These are phyloP conservation scores for Psidium friedrichsthalianum DNA, from an alignment of 345 rosid genomes.

Conservation along the genomic window DNA sequence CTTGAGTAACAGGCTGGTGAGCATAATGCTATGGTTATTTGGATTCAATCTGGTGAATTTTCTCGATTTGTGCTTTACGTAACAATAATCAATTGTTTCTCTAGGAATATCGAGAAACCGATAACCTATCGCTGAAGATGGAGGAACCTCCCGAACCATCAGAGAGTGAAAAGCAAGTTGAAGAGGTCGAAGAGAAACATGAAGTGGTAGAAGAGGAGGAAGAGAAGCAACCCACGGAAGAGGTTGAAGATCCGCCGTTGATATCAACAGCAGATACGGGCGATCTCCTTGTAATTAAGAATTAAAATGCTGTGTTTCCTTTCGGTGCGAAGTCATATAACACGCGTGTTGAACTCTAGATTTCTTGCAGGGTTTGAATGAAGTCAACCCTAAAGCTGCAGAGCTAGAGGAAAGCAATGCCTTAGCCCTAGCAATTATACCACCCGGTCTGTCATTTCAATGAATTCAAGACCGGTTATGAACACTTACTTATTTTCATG, in stretches of 20 bases:
- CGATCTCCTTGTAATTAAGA: slow-evolving; percentile 44
- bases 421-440: slow-evolving; percentile 80
- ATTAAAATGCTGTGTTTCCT: neutral
- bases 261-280: slow-evolving; percentile 32
- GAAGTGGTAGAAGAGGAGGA: slow-evolving; percentile 28
- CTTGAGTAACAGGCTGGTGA: slow-evolving; percentile 62
- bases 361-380: slow-evolving; percentile 51
- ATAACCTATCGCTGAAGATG: slow-evolving; percentile 13
- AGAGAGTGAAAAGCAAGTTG: slow-evolving; percentile 29
- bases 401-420: slow-evolving; percentile 83
- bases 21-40: neutral
- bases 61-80: neutral
- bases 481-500: neutral
- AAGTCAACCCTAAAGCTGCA: slow-evolving; percentile 59
- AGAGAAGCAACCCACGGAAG: slow-evolving; percentile 29
- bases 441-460: slow-evolving; percentile 33
- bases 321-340: neutral
- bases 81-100: neutral
- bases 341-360: neutral
- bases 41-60: neutral
- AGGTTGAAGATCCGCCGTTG: slow-evolving; percentile 39
- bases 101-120: slow-evolving; percentile 50
- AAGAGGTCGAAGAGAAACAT: slow-evolving; percentile 23
- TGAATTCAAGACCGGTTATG: neutral
- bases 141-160: slow-evolving; percentile 25